Base-by-base conservation (phyloP, 2,329 filamentous ascomycete genomes). In the Ophiognomonia clavigignenti-juglandacearum region DNA sequence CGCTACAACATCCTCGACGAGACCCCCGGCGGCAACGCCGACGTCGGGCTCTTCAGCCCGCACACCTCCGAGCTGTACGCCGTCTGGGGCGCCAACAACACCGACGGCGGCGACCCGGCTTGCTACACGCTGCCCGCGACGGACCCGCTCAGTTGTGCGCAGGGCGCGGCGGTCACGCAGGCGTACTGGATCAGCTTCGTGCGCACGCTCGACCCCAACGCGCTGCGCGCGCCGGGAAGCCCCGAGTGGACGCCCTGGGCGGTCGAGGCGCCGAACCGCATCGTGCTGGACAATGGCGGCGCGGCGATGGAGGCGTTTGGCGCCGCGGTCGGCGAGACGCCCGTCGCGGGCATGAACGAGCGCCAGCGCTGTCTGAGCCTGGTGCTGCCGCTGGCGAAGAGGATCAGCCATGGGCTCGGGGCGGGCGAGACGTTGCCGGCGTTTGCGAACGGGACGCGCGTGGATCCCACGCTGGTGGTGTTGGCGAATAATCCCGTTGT, bases 171-270 rank as follows among this genome's bases (percentile, higher is more conserved):
- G 16, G 26, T 52, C 4, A 41, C 45, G 14, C 52, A 53, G 53
- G 44, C 49, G 11, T 54, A 54, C 40, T 54, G 48, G 40, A 46
- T 52, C 40, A 49, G 48, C 26, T 54, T 54, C 31, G 46, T 53
- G 14, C 35, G 43, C 19, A 20, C 39, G 10, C 45, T 52, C 19
- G 24, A 54, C 34, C 53, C 53, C 3, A 54, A 54, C 20, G 39
- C 36, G 9, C 36, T 39, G n/a, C 27, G 45, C 20, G 24, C 35
- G 7, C 23, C 43, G 3, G 48, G 45, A n/a, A 19, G 43, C 2
- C 45, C 51, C 9, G 40, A 44, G 48, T 54, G 53, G 53, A 16
- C 47, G 8, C 43, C 53, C 4, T 54, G 53, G 53, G 26, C 34
- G 16, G 14, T 47, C 7, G 20, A 5, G 0, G 6, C 27, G 1